Percentiles rank a stretch among this genome's conserved stretches.
These are phyloP conservation scores for Lepidopterella palustris DNA, from an alignment of 495 filamentous ascomycete species.

Conservation along the genomic window DNA sequence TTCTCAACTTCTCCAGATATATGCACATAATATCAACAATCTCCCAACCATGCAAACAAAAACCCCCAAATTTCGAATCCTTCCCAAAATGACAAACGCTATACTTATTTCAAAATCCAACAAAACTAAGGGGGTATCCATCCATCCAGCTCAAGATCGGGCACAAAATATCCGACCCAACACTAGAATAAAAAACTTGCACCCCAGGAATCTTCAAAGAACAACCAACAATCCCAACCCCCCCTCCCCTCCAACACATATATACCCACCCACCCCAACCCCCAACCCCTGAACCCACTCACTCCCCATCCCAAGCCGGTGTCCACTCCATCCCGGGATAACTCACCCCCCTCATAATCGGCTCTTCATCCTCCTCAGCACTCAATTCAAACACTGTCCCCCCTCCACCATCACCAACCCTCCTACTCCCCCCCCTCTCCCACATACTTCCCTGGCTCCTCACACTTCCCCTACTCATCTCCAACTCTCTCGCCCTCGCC, in stretches of 20 bases:
- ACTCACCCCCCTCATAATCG: constrained; percentile 22
- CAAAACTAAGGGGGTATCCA: too few species aligned
- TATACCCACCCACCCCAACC: neutral
- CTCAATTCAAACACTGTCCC: constrained; percentile 22
- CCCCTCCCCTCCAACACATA: neutral
- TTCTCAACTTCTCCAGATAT: too few species aligned
- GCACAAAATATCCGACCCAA: too few species aligned
- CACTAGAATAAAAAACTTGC: too few species aligned
- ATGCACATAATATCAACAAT: too few species aligned
- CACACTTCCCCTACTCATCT: constrained; percentile 21
- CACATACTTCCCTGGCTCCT: constrained; percentile 17
- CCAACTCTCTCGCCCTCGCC: constrained; percentile 20
- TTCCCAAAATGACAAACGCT: too few species aligned
- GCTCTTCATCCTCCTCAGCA: constrained; percentile 28
- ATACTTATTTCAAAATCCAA: too few species aligned
- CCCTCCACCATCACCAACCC: neutral
- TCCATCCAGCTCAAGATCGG: too few species aligned
- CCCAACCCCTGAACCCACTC: neutral
- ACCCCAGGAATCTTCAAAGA: too few species aligned
- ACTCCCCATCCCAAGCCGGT: constrained; percentile 13
- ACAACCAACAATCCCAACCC: too few species aligned
- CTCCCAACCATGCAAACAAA: too few species aligned
- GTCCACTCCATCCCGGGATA: constrained; percentile 29
- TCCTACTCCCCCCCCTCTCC: neutral
- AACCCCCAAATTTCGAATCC: too few species aligned